phyloP scores from a whole-genome alignment of 106 monocot species.

The Dendrobium chrysotoxum region DNA sequence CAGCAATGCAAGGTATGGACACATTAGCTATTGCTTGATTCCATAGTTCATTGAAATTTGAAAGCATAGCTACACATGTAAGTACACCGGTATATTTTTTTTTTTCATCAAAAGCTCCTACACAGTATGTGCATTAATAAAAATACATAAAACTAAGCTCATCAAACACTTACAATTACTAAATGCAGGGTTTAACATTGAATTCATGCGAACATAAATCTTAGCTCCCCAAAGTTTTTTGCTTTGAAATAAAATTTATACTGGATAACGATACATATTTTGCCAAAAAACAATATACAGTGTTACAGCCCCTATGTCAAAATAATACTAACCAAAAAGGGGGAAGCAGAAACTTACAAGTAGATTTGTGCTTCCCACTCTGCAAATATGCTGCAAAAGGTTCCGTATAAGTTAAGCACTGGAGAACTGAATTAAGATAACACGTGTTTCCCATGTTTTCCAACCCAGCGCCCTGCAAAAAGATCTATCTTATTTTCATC shows the following conservation, averaged over 20 bases:
- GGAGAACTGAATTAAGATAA: conserved; percentile 95
- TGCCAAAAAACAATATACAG: neutral
- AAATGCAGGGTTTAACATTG: neutral
- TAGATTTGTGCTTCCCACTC: conserved; percentile 85
- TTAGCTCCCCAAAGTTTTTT: neutral
- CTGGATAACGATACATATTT: neutral
- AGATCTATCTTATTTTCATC: too few relatives aligned
- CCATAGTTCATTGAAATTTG: neutral
- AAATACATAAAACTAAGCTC: neutral
- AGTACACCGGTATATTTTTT: neutral
- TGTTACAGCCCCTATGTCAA: neutral
- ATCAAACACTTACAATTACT: neutral
- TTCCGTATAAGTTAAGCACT: conserved; percentile 96
- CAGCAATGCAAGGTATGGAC: too few relatives aligned
- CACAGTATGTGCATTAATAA: neutral
- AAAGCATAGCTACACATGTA: neutral
- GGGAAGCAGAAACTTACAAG: conserved; percentile 51
- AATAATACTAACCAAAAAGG: neutral
- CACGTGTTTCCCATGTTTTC: conserved; percentile 92
- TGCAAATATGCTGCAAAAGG: conserved; percentile 97
- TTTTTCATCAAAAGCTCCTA: neutral
- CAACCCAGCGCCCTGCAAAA: conserved; percentile 74
- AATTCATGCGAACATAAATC: neutral
- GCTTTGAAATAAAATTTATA: neutral
- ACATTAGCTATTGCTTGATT: too few relatives aligned